Percentiles rank a stretch among this genome's conserved stretches.
phyloP scores from a whole-genome alignment of 352 stramenopile genomes.

The Bremia lactucae region DNA sequence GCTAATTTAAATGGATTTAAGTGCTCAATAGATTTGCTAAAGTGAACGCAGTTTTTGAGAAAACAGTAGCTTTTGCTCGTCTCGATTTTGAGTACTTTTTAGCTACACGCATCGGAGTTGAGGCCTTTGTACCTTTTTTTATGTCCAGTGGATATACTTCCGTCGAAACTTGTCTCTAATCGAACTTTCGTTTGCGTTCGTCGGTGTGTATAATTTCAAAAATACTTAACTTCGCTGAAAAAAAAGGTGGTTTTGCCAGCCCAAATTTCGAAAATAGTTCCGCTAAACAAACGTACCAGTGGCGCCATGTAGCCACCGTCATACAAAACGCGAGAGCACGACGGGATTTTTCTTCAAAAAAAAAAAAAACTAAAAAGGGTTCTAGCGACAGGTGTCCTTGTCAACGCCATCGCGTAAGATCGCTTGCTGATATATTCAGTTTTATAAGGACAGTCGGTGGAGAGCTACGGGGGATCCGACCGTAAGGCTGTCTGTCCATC shows the following conservation, averaged over 20 bases:
- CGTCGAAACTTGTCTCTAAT: constrained; percentile 3
- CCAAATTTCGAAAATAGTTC: too few species aligned
- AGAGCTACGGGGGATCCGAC: neutral
- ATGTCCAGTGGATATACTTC: too few species aligned
- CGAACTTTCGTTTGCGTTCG: constrained; percentile 24
- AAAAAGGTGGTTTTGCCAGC: too few species aligned
- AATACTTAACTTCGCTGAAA: constrained; percentile 5
- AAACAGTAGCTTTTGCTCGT: neutral
- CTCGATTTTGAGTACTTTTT: constrained; percentile 1
- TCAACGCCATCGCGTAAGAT: neutral
- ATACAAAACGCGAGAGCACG: too few species aligned
- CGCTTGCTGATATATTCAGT: neutral
- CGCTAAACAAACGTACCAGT: too few species aligned
- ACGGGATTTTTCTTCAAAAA: too few species aligned
- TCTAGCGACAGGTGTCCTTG: too few species aligned
- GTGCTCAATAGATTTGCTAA: neutral
- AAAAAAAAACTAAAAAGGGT: neutral
- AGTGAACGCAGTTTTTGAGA: neutral
- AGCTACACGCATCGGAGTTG: too few species aligned
- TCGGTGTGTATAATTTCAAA: constrained; percentile 4
- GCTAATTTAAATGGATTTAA: constrained; percentile 18
- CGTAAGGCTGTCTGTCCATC: constrained; percentile 13
- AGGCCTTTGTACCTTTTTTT: too few species aligned
- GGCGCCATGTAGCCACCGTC: too few species aligned
- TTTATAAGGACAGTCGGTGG: neutral